A percentile compares a stretch with the other conserved stretches of the same genome.
Evolutionary conservation across 1,139 yeast genomes (phyloP).

Genomic region (Meyerozyma smithsonii): DNA sequence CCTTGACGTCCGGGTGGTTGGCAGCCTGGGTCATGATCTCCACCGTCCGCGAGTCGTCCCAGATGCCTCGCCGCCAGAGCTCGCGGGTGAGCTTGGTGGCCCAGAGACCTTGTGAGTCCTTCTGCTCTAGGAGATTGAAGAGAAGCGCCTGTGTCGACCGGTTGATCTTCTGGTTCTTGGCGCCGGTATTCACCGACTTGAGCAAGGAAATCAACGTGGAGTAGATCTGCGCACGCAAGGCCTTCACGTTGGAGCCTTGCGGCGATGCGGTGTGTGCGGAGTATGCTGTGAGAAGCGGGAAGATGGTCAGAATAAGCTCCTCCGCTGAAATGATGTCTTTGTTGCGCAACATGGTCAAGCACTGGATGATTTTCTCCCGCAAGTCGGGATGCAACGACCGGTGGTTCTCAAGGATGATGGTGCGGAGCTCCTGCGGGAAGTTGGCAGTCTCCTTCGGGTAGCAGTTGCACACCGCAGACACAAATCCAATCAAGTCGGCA

Average conservation of each 20-base stretch:
- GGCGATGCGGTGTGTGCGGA: constrained; percentile 50
- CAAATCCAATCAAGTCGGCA: constrained; percentile 80
- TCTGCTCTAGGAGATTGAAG: constrained; percentile 76
- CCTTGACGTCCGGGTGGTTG: constrained; percentile 79
- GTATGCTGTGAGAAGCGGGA: constrained; percentile 71
- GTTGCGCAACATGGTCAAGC: constrained; percentile 84
- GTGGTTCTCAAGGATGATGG: constrained; percentile 67
- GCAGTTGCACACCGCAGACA: constrained; percentile 85
- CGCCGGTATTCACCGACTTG: constrained; percentile 77
- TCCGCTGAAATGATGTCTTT: constrained; percentile 81
- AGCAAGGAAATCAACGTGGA: constrained; percentile 70
- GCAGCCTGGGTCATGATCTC: constrained; percentile 97
- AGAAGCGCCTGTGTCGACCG: constrained; percentile 86
- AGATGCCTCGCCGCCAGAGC: constrained; percentile 93
- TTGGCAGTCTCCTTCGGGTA: constrained; percentile 83
- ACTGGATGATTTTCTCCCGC: constrained; percentile 86
- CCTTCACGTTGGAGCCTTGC: constrained; percentile 56
- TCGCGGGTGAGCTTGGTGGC: constrained; percentile 94
- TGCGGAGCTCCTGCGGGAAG: constrained; percentile 77
- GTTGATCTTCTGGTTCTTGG: constrained; percentile 83
- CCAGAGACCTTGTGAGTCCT: constrained; percentile 86
- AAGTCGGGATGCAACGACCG: constrained; percentile 77
- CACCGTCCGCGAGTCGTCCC: constrained; percentile 96
- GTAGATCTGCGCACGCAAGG: constrained; percentile 78
- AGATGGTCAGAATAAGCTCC: constrained; percentile 73